Percentiles rank a stretch among this genome's conserved stretches.
phyloP scores from a whole-genome alignment of 306 rosid species.

The Inga oerstediana region DNA sequence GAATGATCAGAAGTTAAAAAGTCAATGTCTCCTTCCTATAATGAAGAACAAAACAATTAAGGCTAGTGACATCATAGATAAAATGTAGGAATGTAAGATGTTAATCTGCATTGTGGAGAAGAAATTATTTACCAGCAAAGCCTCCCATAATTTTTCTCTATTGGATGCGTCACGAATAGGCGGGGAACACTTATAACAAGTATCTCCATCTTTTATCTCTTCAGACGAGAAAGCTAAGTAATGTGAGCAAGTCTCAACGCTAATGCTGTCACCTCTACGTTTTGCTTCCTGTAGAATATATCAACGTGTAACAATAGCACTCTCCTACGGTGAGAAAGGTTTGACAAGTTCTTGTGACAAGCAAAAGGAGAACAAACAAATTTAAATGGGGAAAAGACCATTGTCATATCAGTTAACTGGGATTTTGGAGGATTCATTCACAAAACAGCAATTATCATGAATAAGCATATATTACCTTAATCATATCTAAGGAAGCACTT shows the following conservation, averaged over 20 bases:
- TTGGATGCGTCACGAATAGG: conserved; percentile 83
- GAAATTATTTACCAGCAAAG: conserved; percentile 57
- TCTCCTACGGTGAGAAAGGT: conserved; percentile 20
- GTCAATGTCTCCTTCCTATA: conserved; percentile 85
- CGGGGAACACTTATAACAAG: conserved; percentile 93
- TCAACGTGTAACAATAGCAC: conserved; percentile 29
- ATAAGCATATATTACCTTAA: conserved; percentile 58
- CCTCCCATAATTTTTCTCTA: conserved; percentile 81
- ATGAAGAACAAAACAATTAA: conserved; percentile 26
- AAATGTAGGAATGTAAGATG: not conserved
- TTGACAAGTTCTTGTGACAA: not conserved
- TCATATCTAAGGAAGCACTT: conserved; percentile 73
- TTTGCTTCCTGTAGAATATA: conserved; percentile 71
- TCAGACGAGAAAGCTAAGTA: conserved; percentile 84
- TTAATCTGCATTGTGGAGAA: conserved; percentile 7
- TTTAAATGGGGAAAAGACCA: not conserved
- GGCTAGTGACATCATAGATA: not conserved
- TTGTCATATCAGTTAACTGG: not conserved
- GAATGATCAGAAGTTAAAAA: conserved; percentile 90
- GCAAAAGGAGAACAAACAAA: not conserved
- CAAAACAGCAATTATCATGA: not conserved
- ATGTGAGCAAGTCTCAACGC: conserved; percentile 91
- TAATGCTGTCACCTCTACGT: conserved; percentile 71
- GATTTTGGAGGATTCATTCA: not conserved
- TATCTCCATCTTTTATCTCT: conserved; percentile 78